Evolutionary conservation across 2,329 filamentous ascomycete species (phyloP), one percentile per base, ranked within the genome.

Genomic region (Neonectria punicea): DNA sequence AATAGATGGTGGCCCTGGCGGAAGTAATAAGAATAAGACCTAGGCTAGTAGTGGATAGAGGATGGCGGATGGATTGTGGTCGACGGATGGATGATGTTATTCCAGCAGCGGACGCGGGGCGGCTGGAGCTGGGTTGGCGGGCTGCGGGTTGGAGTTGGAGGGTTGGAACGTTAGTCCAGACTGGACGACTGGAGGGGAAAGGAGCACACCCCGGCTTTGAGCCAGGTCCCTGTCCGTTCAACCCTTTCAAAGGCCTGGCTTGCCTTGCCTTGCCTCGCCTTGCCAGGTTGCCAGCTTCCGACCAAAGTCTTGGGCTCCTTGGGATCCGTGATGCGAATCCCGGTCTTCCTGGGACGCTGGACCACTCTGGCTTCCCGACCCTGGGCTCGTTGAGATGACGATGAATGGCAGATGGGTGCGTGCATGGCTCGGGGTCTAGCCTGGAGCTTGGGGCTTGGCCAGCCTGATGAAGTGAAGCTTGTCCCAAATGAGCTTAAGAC

Each of bases 71-170:
- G 57, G 55, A 63, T 54, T 51, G 25, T 64, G 58, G 65, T 58
- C 59, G 57, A 58, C 46, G 65, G 61, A 71, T 73, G 70, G 61
- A 73, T 73, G 71, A 73, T 73, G 70, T 72, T 73, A 61, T 73
- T 70, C 60, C 63, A 72, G 70, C 69, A 61, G 63, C 50, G 53
- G 61, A 64, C 69, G 70, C 68, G 63, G 67, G 70, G 70, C 62
- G 66, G 67, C 67, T 68, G 70, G 66, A 64, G 58, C 64, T 73
- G 67, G 54, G 56, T 57, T 56, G 55, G 58, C 53, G 54, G 49
- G 28, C 22, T 28, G 25, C 20, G 14, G 44, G 44, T 28, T 16
- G 43, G 43, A 46, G 43, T 49, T 20, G 47, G 47, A 30, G 49
- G 61, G 30, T 56, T 63, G 55, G 34, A 58, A 32, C 25, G 55